Evolutionary conservation across 2,329 filamentous ascomycete genomes (phyloP), one percentile per base, ranked within the genome.

Genomic region (Polychaeton citri): DNA sequence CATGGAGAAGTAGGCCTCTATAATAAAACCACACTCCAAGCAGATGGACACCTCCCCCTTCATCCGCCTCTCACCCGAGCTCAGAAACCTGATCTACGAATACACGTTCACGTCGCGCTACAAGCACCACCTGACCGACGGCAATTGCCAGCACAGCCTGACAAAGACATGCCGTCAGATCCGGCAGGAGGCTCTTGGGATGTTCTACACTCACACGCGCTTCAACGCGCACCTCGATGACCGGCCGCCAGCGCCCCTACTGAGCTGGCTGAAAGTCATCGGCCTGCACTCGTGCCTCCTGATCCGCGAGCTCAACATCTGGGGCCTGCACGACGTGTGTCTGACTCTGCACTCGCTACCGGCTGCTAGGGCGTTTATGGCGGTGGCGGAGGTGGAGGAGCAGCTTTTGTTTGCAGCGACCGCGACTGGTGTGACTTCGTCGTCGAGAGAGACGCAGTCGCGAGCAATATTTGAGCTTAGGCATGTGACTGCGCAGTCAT

Each of bases 191-290:
- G 42, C 43, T 1, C 19, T 48, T 7, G 19, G 31, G 2, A 46
- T 50, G 43, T 50, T 40, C 41, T 47, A 45, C 19, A 24, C 40
- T 4, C 34, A 41, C 2, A 41, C 45, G 3, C 38, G 40, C 4
- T 48, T 50, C 38, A 52, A 52, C 21, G 49, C 49, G 10, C 48
- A 52, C 30, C 40, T 50, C 12, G 49, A 49, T 26, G 46, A 50
- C 21, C 45, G 47, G 5, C 48, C 47, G 2, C 35, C 42, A 5
- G 45, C 43, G 10, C 47, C 47, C 3, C 30, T 52, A 17, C 38
- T 40, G 2, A 35, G 31, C 3, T 52, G 49, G 48, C 35, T 49
- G 0, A 33, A 37, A 18, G 26, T 28, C 4, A 30, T 50, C 0
- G 48, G 45, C 7, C 38, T 34, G 13, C 37, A 45, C 8, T 13